Evolutionary conservation across 257 asterid species (phyloP).

Genomic region (Capsicum pubescens): DNA sequence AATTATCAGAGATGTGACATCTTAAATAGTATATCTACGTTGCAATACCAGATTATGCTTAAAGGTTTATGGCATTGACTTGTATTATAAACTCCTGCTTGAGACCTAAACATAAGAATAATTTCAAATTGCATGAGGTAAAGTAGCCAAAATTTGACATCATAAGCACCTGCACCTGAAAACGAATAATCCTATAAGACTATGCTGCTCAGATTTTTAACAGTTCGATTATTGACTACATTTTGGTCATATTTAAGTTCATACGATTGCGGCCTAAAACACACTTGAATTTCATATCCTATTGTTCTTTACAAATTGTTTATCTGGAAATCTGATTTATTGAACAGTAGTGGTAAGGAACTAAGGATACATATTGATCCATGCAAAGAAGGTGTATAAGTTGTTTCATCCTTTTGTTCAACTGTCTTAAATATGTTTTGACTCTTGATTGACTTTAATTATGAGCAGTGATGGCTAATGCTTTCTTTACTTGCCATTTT

Average conservation of each 20-base stretch:
- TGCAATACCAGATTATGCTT: conserved; percentile 10
- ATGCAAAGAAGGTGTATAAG: not conserved
- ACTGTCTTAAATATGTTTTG: conserved; percentile 1
- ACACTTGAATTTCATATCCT: not conserved
- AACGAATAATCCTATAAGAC: not conserved
- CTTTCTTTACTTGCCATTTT: conserved; percentile 29
- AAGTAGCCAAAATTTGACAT: not conserved
- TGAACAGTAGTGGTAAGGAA: not conserved
- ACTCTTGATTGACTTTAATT: not conserved
- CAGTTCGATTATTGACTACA: not conserved
- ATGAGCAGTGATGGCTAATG: conserved; percentile 16
- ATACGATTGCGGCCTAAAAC: not conserved
- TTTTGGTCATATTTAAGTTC: conserved; percentile 21
- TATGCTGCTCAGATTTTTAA: not conserved
- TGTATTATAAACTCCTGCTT: not conserved
- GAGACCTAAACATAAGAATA: not conserved
- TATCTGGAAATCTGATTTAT: not conserved
- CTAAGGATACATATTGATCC: conserved; percentile 4
- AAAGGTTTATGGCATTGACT: not conserved
- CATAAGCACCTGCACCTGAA: not conserved
- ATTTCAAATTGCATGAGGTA: not conserved
- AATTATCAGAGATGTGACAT: not conserved
- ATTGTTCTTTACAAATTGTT: not conserved
- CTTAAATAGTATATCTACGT: not conserved
- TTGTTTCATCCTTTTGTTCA: not conserved